These are phyloP conservation scores for Botrytis paeoniae DNA, from an alignment of 2,329 filamentous ascomycete species.

Conservation along the genomic window DNA sequence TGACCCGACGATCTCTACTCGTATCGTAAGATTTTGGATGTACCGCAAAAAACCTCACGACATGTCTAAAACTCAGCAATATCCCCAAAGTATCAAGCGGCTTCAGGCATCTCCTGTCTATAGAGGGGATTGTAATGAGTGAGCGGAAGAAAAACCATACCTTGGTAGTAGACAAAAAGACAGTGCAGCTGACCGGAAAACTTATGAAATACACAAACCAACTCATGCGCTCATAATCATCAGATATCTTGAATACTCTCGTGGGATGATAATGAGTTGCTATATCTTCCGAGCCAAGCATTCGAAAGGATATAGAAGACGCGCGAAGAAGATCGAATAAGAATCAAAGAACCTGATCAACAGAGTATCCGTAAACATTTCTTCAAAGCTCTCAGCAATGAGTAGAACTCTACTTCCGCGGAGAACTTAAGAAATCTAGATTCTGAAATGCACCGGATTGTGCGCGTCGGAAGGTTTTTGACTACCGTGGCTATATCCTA, in stretches of 20 bases:
- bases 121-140: not conserved
- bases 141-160: not conserved
- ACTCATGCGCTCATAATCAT: not conserved
- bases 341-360: not conserved
- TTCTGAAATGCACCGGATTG: too few species aligned
- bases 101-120: not conserved
- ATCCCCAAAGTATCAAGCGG: not conserved
- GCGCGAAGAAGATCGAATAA: not conserved
- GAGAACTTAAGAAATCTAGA: too few species aligned
- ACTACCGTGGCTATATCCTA: not conserved
- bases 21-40: not conserved
- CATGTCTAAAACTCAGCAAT: not conserved
- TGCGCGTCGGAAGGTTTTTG: not conserved
- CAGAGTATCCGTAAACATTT: not conserved
- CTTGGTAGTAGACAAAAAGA: not conserved
- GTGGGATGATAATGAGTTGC: not conserved
- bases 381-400: not conserved
- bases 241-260: not conserved
- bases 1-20: not conserved
- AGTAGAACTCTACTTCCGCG: not conserved
- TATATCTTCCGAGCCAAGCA: not conserved
- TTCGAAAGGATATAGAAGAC: too few species aligned
- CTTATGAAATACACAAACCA: not conserved
- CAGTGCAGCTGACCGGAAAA: not conserved
- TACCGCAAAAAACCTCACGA: not conserved